Evolutionary conservation across 257 asterid species (phyloP).

Genomic region (Solanum corneliomulleri): DNA sequence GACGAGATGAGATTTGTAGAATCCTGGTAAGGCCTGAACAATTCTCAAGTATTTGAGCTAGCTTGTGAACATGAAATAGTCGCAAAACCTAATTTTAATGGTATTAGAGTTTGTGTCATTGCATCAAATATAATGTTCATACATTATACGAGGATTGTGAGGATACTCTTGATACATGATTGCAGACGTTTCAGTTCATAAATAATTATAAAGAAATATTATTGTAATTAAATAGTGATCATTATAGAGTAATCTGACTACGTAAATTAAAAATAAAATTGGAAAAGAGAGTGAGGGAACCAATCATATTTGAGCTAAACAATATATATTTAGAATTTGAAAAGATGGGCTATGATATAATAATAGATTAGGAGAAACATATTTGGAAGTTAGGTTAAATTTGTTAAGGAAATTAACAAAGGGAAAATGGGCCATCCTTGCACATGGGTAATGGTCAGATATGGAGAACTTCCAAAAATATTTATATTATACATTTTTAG

Average conservation of each 20-base stretch:
- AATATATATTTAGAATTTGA: not conserved
- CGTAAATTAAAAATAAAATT: not conserved
- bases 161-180: not conserved
- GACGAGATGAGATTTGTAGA: not conserved
- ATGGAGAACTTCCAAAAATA: constrained; percentile 3
- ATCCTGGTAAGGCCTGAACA: not conserved
- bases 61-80: not conserved
- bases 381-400: constrained; percentile 2
- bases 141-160: not conserved
- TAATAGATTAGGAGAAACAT: not conserved
- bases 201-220: not conserved
- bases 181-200: not conserved
- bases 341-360: not conserved
- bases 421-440: constrained; percentile 18
- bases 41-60: not conserved
- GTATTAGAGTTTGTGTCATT: not conserved
- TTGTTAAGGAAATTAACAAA: not conserved
- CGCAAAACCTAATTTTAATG: not conserved
- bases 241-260: not conserved
- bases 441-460: constrained; percentile 42
- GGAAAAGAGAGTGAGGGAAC: not conserved
- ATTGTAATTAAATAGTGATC: not conserved
- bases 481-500: not conserved
- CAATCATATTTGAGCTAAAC: not conserved
- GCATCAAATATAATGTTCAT: not conserved